Percentiles rank a stretch among this genome's conserved stretches.
phyloP scores from a whole-genome alignment of 1,139 yeast species.

The Dujonia santamariae region DNA sequence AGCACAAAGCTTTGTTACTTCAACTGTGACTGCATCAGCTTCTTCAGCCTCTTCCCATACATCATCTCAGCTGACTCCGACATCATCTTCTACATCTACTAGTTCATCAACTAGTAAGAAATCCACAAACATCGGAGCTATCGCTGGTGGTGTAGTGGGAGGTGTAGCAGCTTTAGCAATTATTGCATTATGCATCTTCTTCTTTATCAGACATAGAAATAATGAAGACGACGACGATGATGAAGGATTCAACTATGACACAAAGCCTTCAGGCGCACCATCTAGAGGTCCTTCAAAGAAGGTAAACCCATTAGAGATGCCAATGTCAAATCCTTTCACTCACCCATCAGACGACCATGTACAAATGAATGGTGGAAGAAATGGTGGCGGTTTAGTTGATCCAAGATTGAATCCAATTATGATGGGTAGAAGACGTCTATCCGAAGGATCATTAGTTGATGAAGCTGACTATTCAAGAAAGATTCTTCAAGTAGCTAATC shows the following conservation, averaged over 20 bases:
- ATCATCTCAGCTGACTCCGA: too few relatives aligned
- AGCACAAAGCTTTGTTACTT: constrained; percentile 1
- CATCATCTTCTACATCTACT: constrained; percentile 6
- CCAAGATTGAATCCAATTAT: constrained; percentile 66
- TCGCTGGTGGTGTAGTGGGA: constrained; percentile 71
- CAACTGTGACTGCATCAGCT: constrained; percentile 12
- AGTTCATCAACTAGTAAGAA: constrained; percentile 10
- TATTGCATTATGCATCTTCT: constrained; percentile 42
- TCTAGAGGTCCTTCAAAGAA: constrained; percentile 17
- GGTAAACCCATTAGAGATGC: constrained; percentile 37
- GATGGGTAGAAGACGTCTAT: constrained; percentile 70
- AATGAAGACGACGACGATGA: constrained; percentile 45
- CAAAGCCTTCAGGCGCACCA: constrained; percentile 16
- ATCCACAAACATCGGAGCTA: constrained; percentile 46
- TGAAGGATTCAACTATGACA: constrained; percentile 38
- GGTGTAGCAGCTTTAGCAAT: constrained; percentile 50
- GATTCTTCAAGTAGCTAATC: constrained; percentile 71
- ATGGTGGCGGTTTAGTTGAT: constrained; percentile 29
- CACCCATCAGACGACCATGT: constrained; percentile 50
- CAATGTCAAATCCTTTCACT: constrained; percentile 52
- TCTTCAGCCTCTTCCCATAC: constrained; percentile 12
- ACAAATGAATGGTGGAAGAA: constrained; percentile 1
- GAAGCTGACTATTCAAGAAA: constrained; percentile 75
- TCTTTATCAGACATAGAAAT: constrained; percentile 45
- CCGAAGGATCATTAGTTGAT: constrained; percentile 76